Evolutionary conservation across 192 early-diverging fungal species (phyloP), one percentile per base, ranked within the genome.

Genomic region (Cetraspora pellucida): DNA sequence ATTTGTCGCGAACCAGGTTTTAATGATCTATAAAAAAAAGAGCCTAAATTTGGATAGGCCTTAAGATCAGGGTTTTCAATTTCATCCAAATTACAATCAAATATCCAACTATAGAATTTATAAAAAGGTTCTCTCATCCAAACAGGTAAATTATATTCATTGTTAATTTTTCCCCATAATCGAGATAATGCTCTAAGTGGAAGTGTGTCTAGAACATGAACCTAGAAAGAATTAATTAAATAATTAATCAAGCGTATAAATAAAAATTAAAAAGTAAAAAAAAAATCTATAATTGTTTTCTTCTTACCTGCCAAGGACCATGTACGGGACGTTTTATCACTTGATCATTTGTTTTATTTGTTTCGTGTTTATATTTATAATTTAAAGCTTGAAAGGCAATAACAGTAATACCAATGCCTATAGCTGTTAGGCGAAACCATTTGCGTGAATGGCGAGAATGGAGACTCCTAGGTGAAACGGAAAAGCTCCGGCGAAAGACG

Each of bases 1-100:
- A 98, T 84, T 2, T 91, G 88, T n/a, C 98, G 85, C 0, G 84
- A 93, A 28, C 84, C 93, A 17, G 89, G 88, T 65, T 93, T 92
- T 31, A 98, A 82, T 77, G 91, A 89, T 45, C 98, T 89, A 78
- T 98, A 99, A 75, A 99, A 99, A 83, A 99, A 99, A 9, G 88
- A 85, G 14, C 91, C 88, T 25, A 99, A 77, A 79, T 97, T 97
- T 19, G 89, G 88, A 78, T 97, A 99, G 14, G 85, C 80, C 3
- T 80, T 85, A 27, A 98, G 80, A 79, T 94, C 89, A 0, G 91
- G 88, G 37, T 95, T 92, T 58, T 89, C 91, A 93, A 98, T 97
- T 82, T 99, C 98, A 25, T 93, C 94, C 47, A 99, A 81, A 72
- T 96, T 93, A 83, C 96, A 98, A 61, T 89, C 91, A 82, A 97